phyloP scores from a whole-genome alignment of 768 basidiomycete species.

The Pleurotus citrinopileatus region DNA sequence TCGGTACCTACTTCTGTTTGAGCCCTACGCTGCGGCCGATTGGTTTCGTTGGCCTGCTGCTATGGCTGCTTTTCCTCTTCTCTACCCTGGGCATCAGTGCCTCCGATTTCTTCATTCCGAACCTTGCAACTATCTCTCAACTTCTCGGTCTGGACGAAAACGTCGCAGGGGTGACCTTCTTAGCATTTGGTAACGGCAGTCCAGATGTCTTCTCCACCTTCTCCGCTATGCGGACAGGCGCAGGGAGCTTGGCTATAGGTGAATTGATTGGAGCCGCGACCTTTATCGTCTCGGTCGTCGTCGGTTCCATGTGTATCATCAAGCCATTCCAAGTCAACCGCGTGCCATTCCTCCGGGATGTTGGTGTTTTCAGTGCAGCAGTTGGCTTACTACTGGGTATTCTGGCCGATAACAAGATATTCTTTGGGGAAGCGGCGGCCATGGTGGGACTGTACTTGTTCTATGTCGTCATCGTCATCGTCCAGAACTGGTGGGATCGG shows the following conservation, averaged over 20 bases:
- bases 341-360: slow-evolving; percentile 86
- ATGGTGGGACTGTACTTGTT: slow-evolving; percentile 72
- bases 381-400: slow-evolving; percentile 74
- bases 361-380: slow-evolving; percentile 89
- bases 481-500: slow-evolving; percentile 75
- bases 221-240: slow-evolving; percentile 81
- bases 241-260: slow-evolving; percentile 89
- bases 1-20: slow-evolving; percentile 70
- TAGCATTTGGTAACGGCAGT: slow-evolving; percentile 96
- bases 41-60: slow-evolving; percentile 57
- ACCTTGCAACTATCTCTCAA: slow-evolving; percentile 85
- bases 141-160: slow-evolving; percentile 88
- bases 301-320: slow-evolving; percentile 97
- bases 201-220: slow-evolving; percentile 97
- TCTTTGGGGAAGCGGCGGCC: slow-evolving; percentile 64
- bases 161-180: slow-evolving; percentile 93
- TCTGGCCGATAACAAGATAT: slow-evolving; percentile 73
- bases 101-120: slow-evolving; percentile 97
- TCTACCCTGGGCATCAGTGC: slow-evolving; percentile 94
- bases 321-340: slow-evolving; percentile 86
- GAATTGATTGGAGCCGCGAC: slow-evolving; percentile 94
- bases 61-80: slow-evolving; percentile 92
- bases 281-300: slow-evolving; percentile 95
- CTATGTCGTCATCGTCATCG: slow-evolving; percentile 77
- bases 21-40: slow-evolving; percentile 51